These are phyloP conservation scores for Wickerhamiella dianesei DNA, from an alignment of 805 yeast species.

Conservation along the genomic window DNA sequence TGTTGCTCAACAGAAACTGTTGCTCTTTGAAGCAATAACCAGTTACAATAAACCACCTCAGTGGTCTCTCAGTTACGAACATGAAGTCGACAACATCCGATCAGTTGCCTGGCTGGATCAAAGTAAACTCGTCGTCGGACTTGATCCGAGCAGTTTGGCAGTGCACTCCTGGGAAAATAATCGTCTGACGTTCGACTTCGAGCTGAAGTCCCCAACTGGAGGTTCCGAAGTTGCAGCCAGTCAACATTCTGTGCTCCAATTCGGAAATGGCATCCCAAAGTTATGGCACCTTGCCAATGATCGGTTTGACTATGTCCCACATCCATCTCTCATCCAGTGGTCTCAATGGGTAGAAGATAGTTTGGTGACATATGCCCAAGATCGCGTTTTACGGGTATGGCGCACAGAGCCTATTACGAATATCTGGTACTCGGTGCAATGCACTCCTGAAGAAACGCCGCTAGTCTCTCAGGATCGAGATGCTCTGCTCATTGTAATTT, in stretches of 20 bases:
- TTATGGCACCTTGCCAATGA: constrained; percentile 58
- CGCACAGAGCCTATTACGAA: constrained; percentile 17
- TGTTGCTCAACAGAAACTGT: constrained; percentile 15
- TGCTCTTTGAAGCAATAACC: constrained; percentile 14
- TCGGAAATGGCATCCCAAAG: constrained; percentile 35
- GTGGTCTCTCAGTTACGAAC: constrained; percentile 3
- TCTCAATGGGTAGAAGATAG: constrained; percentile 41
- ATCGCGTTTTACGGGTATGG: constrained; percentile 52
- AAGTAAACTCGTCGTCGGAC: constrained; percentile 35
- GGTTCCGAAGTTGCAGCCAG: not conserved
- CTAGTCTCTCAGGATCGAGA: not conserved
- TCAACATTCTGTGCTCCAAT: not conserved
- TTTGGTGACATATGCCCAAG: constrained; percentile 52
- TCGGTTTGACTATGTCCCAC: constrained; percentile 56
- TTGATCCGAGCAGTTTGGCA: constrained; percentile 11
- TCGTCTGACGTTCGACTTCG: no score
- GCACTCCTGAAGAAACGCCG: not conserved
- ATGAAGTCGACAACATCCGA: constrained; percentile 25
- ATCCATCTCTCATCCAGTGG: constrained; percentile 42
- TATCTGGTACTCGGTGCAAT: not conserved
- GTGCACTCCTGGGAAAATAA: not conserved
- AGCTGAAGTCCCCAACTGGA: not conserved
- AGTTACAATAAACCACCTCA: constrained; percentile 14
- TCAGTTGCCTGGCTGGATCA: constrained; percentile 43
- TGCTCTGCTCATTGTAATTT: not conserved